Evolutionary conservation across 2,329 filamentous ascomycete species (phyloP).

Genomic region (Cytospora piceae): DNA sequence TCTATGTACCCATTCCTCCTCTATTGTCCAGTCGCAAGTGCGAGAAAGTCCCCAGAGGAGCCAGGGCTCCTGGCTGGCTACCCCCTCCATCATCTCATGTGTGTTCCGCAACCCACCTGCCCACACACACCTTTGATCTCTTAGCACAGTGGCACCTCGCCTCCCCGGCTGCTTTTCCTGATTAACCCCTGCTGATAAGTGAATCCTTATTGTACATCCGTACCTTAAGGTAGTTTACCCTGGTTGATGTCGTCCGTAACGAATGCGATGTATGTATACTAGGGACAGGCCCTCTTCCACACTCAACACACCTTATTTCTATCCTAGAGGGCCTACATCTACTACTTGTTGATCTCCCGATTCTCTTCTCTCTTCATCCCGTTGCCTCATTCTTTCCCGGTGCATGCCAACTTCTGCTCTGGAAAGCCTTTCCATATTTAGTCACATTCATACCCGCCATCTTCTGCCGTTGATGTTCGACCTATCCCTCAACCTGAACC

Average conservation of each 20-base stretch:
- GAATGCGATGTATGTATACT: conserved; percentile 19
- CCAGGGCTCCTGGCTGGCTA: conserved; percentile 17
- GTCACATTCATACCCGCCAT: conserved; percentile 47
- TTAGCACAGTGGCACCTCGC: conserved; percentile 23
- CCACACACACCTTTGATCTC: conserved; percentile 32
- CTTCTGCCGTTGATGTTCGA: conserved; percentile 35
- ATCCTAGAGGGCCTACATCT: conserved; percentile 21
- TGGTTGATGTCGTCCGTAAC: conserved; percentile 20
- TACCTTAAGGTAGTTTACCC: conserved; percentile 25
- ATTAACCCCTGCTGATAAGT: conserved; percentile 30
- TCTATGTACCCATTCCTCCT: conserved; percentile 7
- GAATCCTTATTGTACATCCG: conserved; percentile 29
- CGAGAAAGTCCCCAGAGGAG: conserved; percentile 10
- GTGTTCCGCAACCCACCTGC: conserved; percentile 28
- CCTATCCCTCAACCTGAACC: conserved; percentile 37
- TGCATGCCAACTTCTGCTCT: conserved; percentile 26
- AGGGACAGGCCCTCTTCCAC: conserved; percentile 13
- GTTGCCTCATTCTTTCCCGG: conserved; percentile 42
- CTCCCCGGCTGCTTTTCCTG: conserved; percentile 25
- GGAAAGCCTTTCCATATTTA: conserved; percentile 47
- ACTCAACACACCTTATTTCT: conserved; percentile 18
- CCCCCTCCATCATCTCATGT: conserved; percentile 28
- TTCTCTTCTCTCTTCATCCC: conserved; percentile 38
- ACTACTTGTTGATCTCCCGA: conserved; percentile 23
- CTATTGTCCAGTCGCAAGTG: conserved; percentile 25